Conservation (phyloP, 768 basidiomycete genomes). For the Lactarius psammicola region DNA sequence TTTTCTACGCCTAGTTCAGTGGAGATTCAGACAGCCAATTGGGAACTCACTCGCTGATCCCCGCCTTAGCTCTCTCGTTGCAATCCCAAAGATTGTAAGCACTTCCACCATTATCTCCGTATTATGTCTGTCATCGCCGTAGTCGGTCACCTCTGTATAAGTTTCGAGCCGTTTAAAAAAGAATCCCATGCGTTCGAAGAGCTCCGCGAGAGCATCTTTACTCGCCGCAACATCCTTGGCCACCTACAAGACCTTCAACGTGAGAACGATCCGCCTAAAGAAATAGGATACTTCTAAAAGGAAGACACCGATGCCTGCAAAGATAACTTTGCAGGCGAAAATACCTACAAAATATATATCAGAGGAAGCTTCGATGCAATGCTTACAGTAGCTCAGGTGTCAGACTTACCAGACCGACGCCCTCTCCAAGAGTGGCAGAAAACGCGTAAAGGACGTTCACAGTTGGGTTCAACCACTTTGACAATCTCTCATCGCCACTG, state of each 20-base stretch:
- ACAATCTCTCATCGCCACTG: neutral
- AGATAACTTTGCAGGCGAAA: neutral
- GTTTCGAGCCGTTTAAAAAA: neutral
- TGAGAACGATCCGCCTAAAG: neutral
- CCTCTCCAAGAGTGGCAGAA: neutral
- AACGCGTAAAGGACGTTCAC: neutral
- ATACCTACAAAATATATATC: neutral
- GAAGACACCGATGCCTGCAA: neutral
- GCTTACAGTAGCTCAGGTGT: neutral
- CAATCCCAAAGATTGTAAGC: neutral
- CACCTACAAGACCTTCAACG: neutral
- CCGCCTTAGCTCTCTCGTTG: neutral
- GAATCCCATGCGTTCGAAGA: neutral
- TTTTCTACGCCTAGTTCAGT: neutral
- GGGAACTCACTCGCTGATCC: neutral
- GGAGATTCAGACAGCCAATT: neutral
- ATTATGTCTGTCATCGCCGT: neutral
- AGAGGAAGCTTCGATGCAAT: neutral
- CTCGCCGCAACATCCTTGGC: neutral
- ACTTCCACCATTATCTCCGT: neutral
- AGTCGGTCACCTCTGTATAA: neutral
- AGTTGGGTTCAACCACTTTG: neutral
- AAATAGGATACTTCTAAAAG: neutral
- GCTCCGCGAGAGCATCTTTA: neutral
- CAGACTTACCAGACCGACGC: neutral